Percentiles rank a stretch among this genome's conserved stretches.
phyloP scores from a whole-genome alignment of 2,329 filamentous ascomycete genomes.

The Coniochaeta pulveracea region DNA sequence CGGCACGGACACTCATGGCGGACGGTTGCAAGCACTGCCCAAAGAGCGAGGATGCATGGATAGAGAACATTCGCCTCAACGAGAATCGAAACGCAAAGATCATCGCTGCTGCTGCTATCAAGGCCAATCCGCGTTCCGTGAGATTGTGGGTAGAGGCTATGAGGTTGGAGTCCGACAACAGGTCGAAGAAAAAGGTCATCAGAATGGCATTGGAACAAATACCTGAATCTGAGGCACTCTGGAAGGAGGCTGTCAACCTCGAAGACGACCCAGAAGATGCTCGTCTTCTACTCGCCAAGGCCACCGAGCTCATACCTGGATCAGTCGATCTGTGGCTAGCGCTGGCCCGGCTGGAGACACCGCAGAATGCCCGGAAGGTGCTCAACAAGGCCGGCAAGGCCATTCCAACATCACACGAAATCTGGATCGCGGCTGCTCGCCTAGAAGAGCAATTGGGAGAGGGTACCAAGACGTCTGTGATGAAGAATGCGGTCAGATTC shows the following conservation, averaged over 20 bases:
- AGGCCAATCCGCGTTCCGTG: conserved; percentile 80
- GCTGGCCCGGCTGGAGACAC: conserved; percentile 76
- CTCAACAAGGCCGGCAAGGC: conserved; percentile 92
- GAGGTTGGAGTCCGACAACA: conserved; percentile 71
- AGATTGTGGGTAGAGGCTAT: conserved; percentile 92
- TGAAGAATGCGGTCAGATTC: conserved; percentile 86
- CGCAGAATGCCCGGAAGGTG: conserved; percentile 87
- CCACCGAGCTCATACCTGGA: conserved; percentile 86
- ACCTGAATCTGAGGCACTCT: conserved; percentile 89
- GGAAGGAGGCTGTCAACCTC: conserved; percentile 94
- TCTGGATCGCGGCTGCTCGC: conserved; percentile 91
- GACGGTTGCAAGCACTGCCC: conserved; percentile 85
- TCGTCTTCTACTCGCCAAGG: conserved; percentile 79
- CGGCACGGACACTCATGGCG: conserved; percentile 78
- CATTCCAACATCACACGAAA: conserved; percentile 83
- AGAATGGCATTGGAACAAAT: conserved; percentile 86
- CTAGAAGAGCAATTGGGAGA: conserved; percentile 82
- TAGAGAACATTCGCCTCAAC: conserved; percentile 90
- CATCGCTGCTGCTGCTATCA: conserved; percentile 86
- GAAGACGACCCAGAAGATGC: conserved; percentile 88
- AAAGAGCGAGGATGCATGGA: conserved; percentile 89
- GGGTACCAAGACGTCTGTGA: conserved; percentile 72
- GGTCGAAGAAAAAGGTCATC: conserved; percentile 86
- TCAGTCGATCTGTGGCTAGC: conserved; percentile 95
- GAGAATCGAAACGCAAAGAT: conserved; percentile 90